These are phyloP conservation scores for Aspergillus brasiliensis DNA, from an alignment of 2,329 filamentous ascomycete species.

Conservation along the genomic window DNA sequence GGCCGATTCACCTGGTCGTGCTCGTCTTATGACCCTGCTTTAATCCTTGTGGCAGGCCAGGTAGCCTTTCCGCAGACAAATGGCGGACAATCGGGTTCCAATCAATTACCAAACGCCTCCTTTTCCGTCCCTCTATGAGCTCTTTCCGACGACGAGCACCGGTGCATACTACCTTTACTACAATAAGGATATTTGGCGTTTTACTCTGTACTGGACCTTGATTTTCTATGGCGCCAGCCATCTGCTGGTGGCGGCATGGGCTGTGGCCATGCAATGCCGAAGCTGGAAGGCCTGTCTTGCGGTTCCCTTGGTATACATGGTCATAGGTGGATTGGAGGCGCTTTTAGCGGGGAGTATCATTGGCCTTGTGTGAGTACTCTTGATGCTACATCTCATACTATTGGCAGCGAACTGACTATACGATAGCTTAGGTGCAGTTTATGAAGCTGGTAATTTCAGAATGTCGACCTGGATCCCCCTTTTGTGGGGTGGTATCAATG, in stretches of 20 bases:
- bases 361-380: slow-evolving; percentile 68
- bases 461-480: slow-evolving; percentile 96
- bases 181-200: slow-evolving; percentile 78
- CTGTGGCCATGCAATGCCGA: slow-evolving; percentile 68
- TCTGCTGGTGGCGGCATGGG: slow-evolving; percentile 69
- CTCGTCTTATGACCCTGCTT: background rate
- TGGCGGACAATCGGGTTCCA: slow-evolving; percentile 49
- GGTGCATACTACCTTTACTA: slow-evolving; percentile 70
- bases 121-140: slow-evolving; percentile 84
- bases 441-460: slow-evolving; percentile 77
- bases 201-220: slow-evolving; percentile 83
- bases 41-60: slow-evolving; percentile 10
- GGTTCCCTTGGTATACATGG: slow-evolving; percentile 68
- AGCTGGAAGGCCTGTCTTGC: slow-evolving; percentile 62
- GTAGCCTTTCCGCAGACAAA: slow-evolving; percentile 10
- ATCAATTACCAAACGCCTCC: slow-evolving; percentile 66
- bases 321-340: slow-evolving; percentile 75
- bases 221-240: slow-evolving; percentile 78
- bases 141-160: slow-evolving; percentile 59
- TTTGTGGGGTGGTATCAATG: slow-evolving; percentile 82
- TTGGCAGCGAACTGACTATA: slow-evolving; percentile 9
- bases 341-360: slow-evolving; percentile 79
- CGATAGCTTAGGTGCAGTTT: slow-evolving; percentile 74
- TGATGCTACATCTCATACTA: slow-evolving; percentile 4
- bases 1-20: slow-evolving; percentile 12